phyloP scores from a whole-genome alignment of 2,329 filamentous ascomycete species.

The Epichloe typhina region DNA sequence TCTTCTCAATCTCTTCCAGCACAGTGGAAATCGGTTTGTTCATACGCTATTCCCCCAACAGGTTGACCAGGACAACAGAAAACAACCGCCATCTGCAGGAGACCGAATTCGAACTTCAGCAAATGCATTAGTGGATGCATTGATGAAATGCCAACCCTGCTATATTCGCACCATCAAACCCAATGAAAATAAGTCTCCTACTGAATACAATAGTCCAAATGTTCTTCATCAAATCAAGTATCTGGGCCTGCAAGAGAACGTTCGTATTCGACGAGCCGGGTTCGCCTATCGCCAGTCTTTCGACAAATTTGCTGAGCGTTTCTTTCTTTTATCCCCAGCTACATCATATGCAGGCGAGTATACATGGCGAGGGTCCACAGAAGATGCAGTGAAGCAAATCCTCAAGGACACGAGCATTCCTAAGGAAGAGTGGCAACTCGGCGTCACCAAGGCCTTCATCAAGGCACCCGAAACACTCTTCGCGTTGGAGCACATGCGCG shows the following conservation, averaged over 20 bases:
- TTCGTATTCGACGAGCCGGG: conserved; percentile 87
- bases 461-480: conserved; percentile 96
- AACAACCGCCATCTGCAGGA: conserved; percentile 84
- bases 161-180: conserved; percentile 99
- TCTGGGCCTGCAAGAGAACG: conserved; percentile 97
- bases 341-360: conserved; percentile 96
- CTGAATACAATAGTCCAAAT: conserved; percentile 82
- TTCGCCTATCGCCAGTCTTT: conserved; percentile 96
- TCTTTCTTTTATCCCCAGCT: conserved; percentile 87
- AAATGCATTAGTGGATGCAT: conserved; percentile 83
- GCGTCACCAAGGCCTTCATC: conserved; percentile 93
- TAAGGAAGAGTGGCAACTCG: conserved; percentile 91
- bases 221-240: conserved; percentile 99
- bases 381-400: conserved; percentile 82
- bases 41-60: conserved; percentile 78
- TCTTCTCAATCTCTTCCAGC: conserved; percentile 71
- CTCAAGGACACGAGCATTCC: conserved; percentile 94
- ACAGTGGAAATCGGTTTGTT: conserved; percentile 74
- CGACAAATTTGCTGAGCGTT: conserved; percentile 95
- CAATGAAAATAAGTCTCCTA: conserved; percentile 95
- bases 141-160: conserved; percentile 95
- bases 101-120: conserved; percentile 93
- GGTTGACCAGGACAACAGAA: conserved; percentile 90
- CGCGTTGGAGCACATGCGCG: conserved; percentile 92
- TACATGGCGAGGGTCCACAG: conserved; percentile 81